Conservation (phyloP, 2,329 filamentous ascomycete genomes). For the Pseudogymnoascus sp. region DNA sequence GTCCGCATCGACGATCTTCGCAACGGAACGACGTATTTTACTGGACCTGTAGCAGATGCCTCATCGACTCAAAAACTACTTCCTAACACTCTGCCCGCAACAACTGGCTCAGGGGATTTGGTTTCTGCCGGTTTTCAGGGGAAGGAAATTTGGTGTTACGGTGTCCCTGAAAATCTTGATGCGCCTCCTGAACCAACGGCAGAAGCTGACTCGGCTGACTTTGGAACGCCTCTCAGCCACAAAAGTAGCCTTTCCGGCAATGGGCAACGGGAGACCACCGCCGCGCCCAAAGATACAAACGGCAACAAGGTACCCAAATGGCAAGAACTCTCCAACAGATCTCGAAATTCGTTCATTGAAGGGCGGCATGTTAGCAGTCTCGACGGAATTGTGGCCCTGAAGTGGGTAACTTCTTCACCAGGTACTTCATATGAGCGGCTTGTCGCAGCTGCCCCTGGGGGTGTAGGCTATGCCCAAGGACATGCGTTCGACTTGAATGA, state of each 20-base stretch:
- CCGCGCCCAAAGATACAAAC: constrained; percentile 16
- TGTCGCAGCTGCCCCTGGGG: constrained; percentile 64
- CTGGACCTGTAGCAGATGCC: constrained; percentile 52
- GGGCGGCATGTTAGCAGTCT: constrained; percentile 59
- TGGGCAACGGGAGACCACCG: not conserved
- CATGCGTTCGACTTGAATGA: constrained; percentile 39
- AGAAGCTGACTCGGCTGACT: constrained; percentile 7
- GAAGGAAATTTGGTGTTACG: constrained; percentile 70
- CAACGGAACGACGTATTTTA: constrained; percentile 72
- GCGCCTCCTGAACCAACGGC: constrained; percentile 38
- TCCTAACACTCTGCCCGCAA: constrained; percentile 60
- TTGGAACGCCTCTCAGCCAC: not conserved
- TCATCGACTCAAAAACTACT: constrained; percentile 48
- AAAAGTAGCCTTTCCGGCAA: not conserved
- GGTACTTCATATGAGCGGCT: constrained; percentile 46
- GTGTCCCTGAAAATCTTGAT: constrained; percentile 64
- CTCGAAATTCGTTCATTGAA: constrained; percentile 60
- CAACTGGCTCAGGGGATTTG: constrained; percentile 61
- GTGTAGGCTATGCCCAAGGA: constrained; percentile 42
- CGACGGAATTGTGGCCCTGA: constrained; percentile 56
- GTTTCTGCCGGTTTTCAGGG: constrained; percentile 66
- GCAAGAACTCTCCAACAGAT: constrained; percentile 59
- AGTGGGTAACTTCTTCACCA: constrained; percentile 57
- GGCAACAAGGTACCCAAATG: constrained; percentile 48
- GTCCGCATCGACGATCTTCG: constrained; percentile 66